phyloP scores from a whole-genome alignment of 495 filamentous ascomycete species.

The Bacidia gigantensis region DNA sequence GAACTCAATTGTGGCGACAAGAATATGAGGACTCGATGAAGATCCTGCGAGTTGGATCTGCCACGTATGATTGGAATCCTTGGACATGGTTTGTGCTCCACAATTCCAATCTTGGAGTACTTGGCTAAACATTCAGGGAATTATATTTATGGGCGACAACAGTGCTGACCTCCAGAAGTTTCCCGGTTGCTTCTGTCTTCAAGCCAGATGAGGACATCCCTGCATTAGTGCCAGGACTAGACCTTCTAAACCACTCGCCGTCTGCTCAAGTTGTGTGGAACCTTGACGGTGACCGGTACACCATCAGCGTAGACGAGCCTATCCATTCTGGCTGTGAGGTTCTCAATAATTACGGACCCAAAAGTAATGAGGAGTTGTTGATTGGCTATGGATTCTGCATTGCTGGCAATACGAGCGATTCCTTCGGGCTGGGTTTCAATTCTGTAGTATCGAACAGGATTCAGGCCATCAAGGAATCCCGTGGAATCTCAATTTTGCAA shows the following conservation, averaged over 20 bases:
- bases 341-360: slow-evolving; percentile 55
- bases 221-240: slow-evolving; percentile 47
- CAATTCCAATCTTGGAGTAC: background rate
- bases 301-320: slow-evolving; percentile 33
- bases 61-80: slow-evolving; percentile 10
- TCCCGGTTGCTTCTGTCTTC: slow-evolving; percentile 20
- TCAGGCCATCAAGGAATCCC: background rate
- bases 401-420: slow-evolving; percentile 41
- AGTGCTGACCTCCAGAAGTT: slow-evolving; percentile 44
- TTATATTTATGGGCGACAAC: slow-evolving; percentile 52
- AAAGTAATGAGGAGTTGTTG: slow-evolving; percentile 53
- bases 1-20: slow-evolving; percentile 30
- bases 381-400: slow-evolving; percentile 58
- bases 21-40: slow-evolving; percentile 34
- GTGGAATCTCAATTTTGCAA: background rate
- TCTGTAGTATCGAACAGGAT: background rate
- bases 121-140: slow-evolving; percentile 32
- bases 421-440: slow-evolving; percentile 33
- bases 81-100: slow-evolving; percentile 33
- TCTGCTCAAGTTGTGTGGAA: slow-evolving; percentile 48
- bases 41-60: slow-evolving; percentile 18
- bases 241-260: slow-evolving; percentile 46
- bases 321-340: slow-evolving; percentile 40
- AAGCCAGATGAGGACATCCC: slow-evolving; percentile 16
- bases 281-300: slow-evolving; percentile 33